Percentiles rank a stretch among this genome's conserved stretches.
Conservation (phyloP, 495 filamentous ascomycete species). For the Neurospora sp. region DNA sequence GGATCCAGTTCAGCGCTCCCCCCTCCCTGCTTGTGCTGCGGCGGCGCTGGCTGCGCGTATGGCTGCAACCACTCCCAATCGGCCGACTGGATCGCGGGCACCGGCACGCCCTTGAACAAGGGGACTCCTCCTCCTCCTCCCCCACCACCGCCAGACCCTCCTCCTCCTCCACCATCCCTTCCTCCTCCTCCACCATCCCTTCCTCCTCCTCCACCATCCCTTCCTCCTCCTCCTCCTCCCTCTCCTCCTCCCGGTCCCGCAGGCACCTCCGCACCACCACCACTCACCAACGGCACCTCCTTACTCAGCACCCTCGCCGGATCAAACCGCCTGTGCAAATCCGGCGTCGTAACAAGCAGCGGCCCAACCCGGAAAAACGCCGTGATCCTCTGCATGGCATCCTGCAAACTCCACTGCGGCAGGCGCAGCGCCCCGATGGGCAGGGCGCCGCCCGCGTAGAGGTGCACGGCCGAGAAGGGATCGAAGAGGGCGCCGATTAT, state of each 20-base stretch:
- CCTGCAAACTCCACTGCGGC: slow-evolving; percentile 33
- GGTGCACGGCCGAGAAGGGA: slow-evolving; percentile 34
- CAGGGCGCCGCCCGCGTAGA: slow-evolving; percentile 25
- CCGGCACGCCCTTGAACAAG: no score
- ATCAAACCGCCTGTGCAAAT: no score
- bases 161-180: no score
- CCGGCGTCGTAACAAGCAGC: slow-evolving; percentile 14
- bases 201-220: slow-evolving; percentile 5
- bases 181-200: slow-evolving; percentile 10
- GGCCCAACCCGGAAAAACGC: slow-evolving; percentile 40
- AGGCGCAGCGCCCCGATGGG: slow-evolving; percentile 26
- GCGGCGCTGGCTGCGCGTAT: slow-evolving; percentile 8
- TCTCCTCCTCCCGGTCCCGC: slow-evolving; percentile 6
- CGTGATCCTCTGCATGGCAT: slow-evolving; percentile 31
- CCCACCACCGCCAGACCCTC: no score
- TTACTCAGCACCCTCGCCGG: no score
- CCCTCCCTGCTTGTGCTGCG: neutral
- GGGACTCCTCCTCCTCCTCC: no score
- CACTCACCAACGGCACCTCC: no score
- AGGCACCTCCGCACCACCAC: neutral
- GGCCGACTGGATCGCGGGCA: neutral
- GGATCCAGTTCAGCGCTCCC: neutral
- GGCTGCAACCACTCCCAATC: slow-evolving; percentile 42
- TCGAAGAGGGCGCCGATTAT: slow-evolving; percentile 32
- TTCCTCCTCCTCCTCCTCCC: slow-evolving; percentile 1